These are phyloP conservation scores for Kregervanrija pseudodelftensis DNA, from an alignment of 805 yeast species.

Conservation along the genomic window DNA sequence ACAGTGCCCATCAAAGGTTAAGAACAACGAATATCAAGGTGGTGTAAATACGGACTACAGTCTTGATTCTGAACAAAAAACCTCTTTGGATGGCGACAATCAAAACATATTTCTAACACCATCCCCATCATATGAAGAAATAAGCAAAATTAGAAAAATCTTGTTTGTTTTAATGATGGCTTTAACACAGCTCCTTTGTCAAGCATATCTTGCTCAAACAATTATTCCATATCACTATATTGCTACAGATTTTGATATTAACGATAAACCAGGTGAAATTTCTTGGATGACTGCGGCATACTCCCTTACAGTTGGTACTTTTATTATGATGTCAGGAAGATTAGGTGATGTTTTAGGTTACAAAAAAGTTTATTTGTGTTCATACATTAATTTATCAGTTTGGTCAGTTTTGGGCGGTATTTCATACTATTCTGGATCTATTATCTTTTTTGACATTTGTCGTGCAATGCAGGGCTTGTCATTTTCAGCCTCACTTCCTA, in stretches of 20 bases:
- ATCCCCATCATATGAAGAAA: slow-evolving; percentile 14
- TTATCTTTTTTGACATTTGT: slow-evolving; percentile 43
- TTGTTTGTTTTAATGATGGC: slow-evolving; percentile 15
- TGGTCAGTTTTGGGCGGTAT: slow-evolving; percentile 61
- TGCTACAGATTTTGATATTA: slow-evolving; percentile 23
- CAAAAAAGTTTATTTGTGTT: slow-evolving; percentile 43
- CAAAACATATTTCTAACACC: slow-evolving; percentile 5
- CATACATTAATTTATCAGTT: slow-evolving; percentile 47
- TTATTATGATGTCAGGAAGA: slow-evolving; percentile 61
- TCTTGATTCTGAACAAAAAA: too few relatives aligned
- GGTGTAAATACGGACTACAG: too few relatives aligned
- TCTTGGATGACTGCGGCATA: slow-evolving; percentile 69
- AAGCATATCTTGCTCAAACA: slow-evolving; percentile 29
- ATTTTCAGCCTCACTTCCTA: slow-evolving; percentile 52
- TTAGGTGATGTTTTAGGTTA: slow-evolving; percentile 69
- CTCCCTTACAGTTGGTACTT: slow-evolving; percentile 66
- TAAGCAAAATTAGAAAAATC: slow-evolving; percentile 10
- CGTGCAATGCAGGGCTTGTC: slow-evolving; percentile 64
- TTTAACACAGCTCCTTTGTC: slow-evolving; percentile 31
- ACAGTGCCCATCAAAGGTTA: background rate
- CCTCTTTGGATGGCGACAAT: too few relatives aligned
- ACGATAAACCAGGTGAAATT: slow-evolving; percentile 27
- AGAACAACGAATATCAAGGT: too few relatives aligned
- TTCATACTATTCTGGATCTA: slow-evolving; percentile 41
- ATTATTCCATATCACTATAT: slow-evolving; percentile 24